Evolutionary conservation across 768 basidiomycete species (phyloP).

Genomic region (Tricholoma bakamatsutake): DNA sequence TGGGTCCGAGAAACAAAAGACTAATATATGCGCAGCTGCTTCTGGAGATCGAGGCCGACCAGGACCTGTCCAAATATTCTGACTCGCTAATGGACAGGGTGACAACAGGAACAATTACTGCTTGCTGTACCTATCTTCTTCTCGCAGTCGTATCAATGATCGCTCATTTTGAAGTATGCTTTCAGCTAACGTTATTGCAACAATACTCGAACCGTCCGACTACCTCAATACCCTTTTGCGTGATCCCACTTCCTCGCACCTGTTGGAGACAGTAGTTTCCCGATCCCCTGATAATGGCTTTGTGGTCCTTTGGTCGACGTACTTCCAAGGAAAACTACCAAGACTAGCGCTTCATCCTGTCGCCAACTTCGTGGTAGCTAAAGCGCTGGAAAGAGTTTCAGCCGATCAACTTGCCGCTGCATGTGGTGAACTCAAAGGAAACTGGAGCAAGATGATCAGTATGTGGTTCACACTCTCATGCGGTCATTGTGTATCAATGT

Average conservation of each 20-base stretch:
- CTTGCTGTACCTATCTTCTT: constrained; percentile 43
- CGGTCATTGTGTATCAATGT: background rate
- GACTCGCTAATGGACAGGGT: constrained; percentile 80
- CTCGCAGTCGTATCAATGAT: background rate
- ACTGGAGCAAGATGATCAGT: constrained; percentile 66
- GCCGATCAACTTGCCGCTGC: constrained; percentile 47
- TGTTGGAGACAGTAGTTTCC: constrained; percentile 75
- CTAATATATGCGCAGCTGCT: constrained; percentile 48
- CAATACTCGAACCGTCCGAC: constrained; percentile 53
- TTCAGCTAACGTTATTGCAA: constrained; percentile 34
- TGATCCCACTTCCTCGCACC: constrained; percentile 84
- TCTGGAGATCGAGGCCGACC: constrained; percentile 75
- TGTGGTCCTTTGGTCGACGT: constrained; percentile 63
- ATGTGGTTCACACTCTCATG: constrained; percentile 24
- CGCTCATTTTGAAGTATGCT: constrained; percentile 1
- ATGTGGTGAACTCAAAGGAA: constrained; percentile 51
- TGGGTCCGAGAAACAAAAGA: constrained; percentile 8
- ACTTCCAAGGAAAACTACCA: constrained; percentile 69
- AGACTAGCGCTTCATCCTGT: constrained; percentile 82
- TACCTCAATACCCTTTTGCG: constrained; percentile 79
- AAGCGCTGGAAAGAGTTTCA: constrained; percentile 61
- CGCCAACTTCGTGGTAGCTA: constrained; percentile 90
- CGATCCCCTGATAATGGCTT: constrained; percentile 61
- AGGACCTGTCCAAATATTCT: constrained; percentile 47
- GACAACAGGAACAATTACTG: constrained; percentile 67